These are phyloP conservation scores for Lumnitzera littorea DNA, from an alignment of 345 rosid species.

Conservation along the genomic window DNA sequence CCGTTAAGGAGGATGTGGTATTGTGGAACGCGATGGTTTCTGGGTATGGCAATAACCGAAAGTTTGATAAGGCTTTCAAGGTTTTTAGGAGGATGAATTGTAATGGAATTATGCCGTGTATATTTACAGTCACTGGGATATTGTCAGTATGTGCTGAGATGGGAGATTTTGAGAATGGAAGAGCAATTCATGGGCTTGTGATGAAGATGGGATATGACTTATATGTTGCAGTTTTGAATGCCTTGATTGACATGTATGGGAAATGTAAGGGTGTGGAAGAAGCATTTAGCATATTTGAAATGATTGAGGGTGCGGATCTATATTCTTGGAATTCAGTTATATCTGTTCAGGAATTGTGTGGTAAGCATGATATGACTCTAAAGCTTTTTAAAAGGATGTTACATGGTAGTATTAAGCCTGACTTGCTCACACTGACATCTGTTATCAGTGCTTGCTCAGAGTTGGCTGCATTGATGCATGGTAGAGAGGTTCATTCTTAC, in stretches of 20 bases:
- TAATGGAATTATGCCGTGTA: constrained; percentile 26
- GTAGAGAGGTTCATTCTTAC: constrained; percentile 43
- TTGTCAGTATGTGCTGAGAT: constrained; percentile 36
- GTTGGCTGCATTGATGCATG: constrained; percentile 45
- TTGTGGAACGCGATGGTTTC: constrained; percentile 64
- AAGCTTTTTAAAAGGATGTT: constrained; percentile 45
- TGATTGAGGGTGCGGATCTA: constrained; percentile 36
- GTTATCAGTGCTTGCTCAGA: constrained; percentile 53
- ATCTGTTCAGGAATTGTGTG: constrained; percentile 42
- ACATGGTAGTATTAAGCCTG: constrained; percentile 33
- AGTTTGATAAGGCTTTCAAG: constrained; percentile 32
- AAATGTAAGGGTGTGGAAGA: constrained; percentile 41
- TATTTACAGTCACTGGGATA: constrained; percentile 42
- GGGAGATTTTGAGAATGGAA: constrained; percentile 35
- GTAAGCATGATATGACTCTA: constrained; percentile 48
- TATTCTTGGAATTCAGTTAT: constrained; percentile 64
- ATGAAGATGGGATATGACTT: constrained; percentile 34
- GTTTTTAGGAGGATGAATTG: constrained; percentile 34
- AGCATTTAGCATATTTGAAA: constrained; percentile 35
- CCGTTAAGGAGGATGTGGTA: constrained; percentile 47
- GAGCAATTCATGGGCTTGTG: constrained; percentile 37
- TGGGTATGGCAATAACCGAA: constrained; percentile 43
- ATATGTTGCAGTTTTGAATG: constrained; percentile 33
- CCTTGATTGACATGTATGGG: constrained; percentile 67
- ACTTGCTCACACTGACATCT: constrained; percentile 45